Percentiles rank a stretch among this genome's conserved stretches.
These are phyloP conservation scores for Silene latifolia DNA, from an alignment of 148 eudicot species.

Conservation along the genomic window DNA sequence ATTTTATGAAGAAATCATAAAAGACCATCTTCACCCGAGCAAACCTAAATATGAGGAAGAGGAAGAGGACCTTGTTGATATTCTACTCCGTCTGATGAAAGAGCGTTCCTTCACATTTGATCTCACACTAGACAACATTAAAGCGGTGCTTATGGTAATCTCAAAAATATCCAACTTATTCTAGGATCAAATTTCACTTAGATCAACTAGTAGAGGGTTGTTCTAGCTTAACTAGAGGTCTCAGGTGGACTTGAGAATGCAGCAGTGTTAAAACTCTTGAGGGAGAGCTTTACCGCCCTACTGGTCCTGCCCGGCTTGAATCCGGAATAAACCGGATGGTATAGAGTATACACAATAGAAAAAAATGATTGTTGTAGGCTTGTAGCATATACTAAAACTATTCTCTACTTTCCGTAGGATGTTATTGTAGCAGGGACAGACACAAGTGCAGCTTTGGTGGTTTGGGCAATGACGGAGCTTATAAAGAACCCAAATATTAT, in stretches of 20 bases:
- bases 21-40: slow-evolving; percentile 1
- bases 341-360: too few relatives aligned
- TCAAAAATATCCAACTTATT: not conserved
- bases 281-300: too few relatives aligned
- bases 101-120: slow-evolving; percentile 1
- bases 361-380: not conserved
- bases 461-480: slow-evolving; percentile 42
- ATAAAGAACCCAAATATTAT: slow-evolving; percentile 30
- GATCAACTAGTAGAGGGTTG: too few relatives aligned
- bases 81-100: slow-evolving; percentile 4
- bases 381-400: not conserved
- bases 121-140: slow-evolving; percentile 11
- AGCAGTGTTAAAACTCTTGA: too few relatives aligned
- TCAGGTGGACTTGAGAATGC: too few relatives aligned
- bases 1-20: not conserved
- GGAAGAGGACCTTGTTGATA: slow-evolving; percentile 4
- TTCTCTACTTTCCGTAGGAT: slow-evolving; percentile 5
- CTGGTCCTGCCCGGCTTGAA: too few relatives aligned
- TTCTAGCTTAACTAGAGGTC: too few relatives aligned
- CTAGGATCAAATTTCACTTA: too few relatives aligned
- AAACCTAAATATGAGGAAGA: not conserved
- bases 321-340: too few relatives aligned
- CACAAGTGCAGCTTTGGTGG: slow-evolving; percentile 23
- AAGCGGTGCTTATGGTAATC: slow-evolving; percentile 22
- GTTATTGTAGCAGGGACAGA: slow-evolving; percentile 36